Percentiles rank a stretch among this genome's conserved stretches.
Conservation (phyloP, 805 yeast genomes). For the Grigorovia transvaalensis region DNA sequence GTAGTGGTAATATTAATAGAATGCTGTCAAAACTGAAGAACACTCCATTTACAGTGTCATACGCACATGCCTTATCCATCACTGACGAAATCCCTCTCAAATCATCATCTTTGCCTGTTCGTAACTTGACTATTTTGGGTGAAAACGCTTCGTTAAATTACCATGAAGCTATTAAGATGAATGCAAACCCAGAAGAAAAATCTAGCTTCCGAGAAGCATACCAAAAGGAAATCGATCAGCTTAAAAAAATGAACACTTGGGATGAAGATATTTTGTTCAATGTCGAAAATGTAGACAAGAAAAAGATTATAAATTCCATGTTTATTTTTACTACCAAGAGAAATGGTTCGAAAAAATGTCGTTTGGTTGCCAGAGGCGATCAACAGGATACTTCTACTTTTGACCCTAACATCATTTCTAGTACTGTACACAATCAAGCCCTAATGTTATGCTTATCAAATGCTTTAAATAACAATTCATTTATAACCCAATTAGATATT, state of each 20-base stretch:
- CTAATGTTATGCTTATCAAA: conserved; percentile 6
- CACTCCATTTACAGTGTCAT: too few species aligned
- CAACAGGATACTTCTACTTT: conserved; percentile 7
- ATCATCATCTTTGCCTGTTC: too few species aligned
- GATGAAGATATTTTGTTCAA: background rate
- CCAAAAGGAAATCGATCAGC: conserved; percentile 6
- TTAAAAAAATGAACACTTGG: conserved; percentile 1
- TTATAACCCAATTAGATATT: background rate
- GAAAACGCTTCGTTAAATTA: too few species aligned
- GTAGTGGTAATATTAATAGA: too few species aligned
- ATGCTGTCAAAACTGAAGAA: too few species aligned
- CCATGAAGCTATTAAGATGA: background rate
- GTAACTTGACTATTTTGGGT: too few species aligned
- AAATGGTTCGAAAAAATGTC: conserved; percentile 9
- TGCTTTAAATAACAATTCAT: background rate
- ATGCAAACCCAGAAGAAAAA: background rate
- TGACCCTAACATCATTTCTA: conserved; percentile 4
- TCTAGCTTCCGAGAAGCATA: conserved; percentile 4
- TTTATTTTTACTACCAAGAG: conserved; percentile 9
- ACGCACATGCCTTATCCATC: too few species aligned
- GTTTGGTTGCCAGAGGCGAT: conserved; percentile 10
- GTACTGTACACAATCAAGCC: conserved; percentile 9
- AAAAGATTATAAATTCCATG: conserved; percentile 3
- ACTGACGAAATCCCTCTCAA: too few species aligned
- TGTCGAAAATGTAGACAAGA: conserved; percentile 1